Conservation (phyloP, 2,329 filamentous ascomycete species). For the Colletotrichum siamense region DNA sequence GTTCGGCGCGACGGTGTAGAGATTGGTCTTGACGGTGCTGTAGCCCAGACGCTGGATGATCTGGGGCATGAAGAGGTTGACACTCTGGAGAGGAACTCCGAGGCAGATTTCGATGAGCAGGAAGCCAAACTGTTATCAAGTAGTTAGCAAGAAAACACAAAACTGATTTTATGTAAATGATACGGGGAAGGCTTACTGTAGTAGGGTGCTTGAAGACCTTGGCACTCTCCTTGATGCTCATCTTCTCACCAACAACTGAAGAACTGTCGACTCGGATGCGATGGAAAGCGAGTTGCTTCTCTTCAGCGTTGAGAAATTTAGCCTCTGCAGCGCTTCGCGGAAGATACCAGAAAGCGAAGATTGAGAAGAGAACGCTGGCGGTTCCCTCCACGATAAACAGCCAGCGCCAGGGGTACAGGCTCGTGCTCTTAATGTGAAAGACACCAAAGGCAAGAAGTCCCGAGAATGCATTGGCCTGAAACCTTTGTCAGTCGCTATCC, state of each 20-base stretch:
- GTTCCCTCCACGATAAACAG: constrained; percentile 59
- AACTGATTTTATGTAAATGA: fast-evolving
- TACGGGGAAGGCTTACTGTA: constrained; percentile 49
- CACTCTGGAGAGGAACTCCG: constrained; percentile 63
- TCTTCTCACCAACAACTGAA: constrained; percentile 60
- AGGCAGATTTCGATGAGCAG: constrained; percentile 60
- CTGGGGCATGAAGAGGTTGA: constrained; percentile 60
- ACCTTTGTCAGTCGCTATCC: background rate
- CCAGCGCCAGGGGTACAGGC: constrained; percentile 50
- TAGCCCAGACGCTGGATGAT: constrained; percentile 51
- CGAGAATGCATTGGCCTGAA: constrained; percentile 10
- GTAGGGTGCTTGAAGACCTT: constrained; percentile 56
- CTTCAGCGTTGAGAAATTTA: constrained; percentile 67
- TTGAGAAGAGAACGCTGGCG: constrained; percentile 64
- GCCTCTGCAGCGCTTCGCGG: constrained; percentile 69
- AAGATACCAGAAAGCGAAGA: constrained; percentile 73
- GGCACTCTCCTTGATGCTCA: constrained; percentile 55
- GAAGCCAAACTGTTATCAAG: background rate
- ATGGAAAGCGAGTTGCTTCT: constrained; percentile 72
- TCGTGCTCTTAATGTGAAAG: constrained; percentile 47
- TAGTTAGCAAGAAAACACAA: background rate
- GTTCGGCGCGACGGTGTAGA: constrained; percentile 84
- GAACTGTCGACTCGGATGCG: constrained; percentile 81
- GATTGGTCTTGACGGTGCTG: constrained; percentile 67
- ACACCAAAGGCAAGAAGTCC: constrained; percentile 28